Evolutionary conservation across 1,284 basidiomycete species (phyloP).

Genomic region (Cryptococcus sp.): DNA sequence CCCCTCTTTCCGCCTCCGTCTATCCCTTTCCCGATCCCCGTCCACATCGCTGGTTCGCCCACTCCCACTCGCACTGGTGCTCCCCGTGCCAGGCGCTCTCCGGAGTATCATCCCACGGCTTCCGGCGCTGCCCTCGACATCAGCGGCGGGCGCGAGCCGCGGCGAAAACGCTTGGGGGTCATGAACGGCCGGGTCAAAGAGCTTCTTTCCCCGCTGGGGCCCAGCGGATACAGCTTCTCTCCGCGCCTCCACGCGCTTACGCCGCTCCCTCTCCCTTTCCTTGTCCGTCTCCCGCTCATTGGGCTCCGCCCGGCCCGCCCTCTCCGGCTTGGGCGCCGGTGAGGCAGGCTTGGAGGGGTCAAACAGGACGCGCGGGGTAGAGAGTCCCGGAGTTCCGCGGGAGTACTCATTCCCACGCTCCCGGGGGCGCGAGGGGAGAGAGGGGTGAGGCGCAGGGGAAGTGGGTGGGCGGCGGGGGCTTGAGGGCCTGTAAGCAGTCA

Average conservation of each 20-base stretch:
- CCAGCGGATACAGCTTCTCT: background rate
- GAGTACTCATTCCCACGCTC: slow-evolving; percentile 12
- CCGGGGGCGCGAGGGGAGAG: slow-evolving; percentile 3
- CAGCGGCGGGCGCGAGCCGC: slow-evolving; percentile 4
- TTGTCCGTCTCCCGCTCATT: slow-evolving; percentile 2
- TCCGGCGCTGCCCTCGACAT: slow-evolving; percentile 5
- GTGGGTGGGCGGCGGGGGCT: slow-evolving; percentile 1
- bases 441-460: background rate
- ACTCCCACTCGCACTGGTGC: background rate
- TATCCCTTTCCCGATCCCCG: slow-evolving; percentile 47
- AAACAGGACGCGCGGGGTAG: slow-evolving; percentile 16
- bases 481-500: background rate
- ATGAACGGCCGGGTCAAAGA: slow-evolving; percentile 55
- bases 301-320: background rate
- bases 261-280: slow-evolving; percentile 2
- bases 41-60: slow-evolving; percentile 38
- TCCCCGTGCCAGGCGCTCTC: background rate
- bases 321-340: background rate
- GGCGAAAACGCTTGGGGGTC: slow-evolving; percentile 51
- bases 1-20: slow-evolving; percentile 45
- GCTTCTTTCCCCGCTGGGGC: slow-evolving; percentile 30
- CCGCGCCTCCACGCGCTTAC: background rate
- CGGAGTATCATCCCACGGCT: background rate
- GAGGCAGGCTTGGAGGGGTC: slow-evolving; percentile 19
- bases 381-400: slow-evolving; percentile 9